Evolutionary conservation across 2,329 filamentous ascomycete species (phyloP), one percentile per base, ranked within the genome.

Genomic region (Grosmannia huntii): DNA sequence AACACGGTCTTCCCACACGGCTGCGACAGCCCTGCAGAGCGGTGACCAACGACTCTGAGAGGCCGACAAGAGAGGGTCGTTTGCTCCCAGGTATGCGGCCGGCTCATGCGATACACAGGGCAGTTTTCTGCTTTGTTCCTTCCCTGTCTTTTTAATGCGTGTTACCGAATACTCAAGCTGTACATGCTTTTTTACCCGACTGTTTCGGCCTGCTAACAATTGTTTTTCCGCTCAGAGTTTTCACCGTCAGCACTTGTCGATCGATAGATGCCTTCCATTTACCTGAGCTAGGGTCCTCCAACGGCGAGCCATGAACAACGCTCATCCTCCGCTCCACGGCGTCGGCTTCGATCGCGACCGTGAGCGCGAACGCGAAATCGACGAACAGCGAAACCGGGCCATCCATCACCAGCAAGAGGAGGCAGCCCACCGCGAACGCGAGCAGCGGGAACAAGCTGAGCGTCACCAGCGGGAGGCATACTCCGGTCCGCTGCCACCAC

Each of bases 401-500:
- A 33, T 71, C 59, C 67, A 75, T 53, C 75, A 74, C 53, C 73
- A 61, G 16, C 73, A 75, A 62, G 76, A 78, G 58, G 76, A 77
- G 55, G 73, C 77, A 67, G 71, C 72, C 27, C 72, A 66, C 25
- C 65, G 68, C 59, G 68, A 70, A 62, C 78, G 83, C 65, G 84
- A 88, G 12, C 52, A 58, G 63, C 79, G 85, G 68, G 85, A 89
- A 65, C 78, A 81, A 60, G 74, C 81, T 63, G 83, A 89, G 63
- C 75, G 80, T 64, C 77, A 80, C 63, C 75, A 81, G 60, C 77
- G 81, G 68, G 84, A 86, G 50, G 80, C 83, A 56, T 85, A 84
- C 66, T 57, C 57, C 4, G 33, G 55, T 19, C 53, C 54, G 16
- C 53, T 53, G 21, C 46, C 59, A 14, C 57, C 41, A 28, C 52